phyloP scores from a whole-genome alignment of 306 rosid genomes.

The Delonix regia region DNA sequence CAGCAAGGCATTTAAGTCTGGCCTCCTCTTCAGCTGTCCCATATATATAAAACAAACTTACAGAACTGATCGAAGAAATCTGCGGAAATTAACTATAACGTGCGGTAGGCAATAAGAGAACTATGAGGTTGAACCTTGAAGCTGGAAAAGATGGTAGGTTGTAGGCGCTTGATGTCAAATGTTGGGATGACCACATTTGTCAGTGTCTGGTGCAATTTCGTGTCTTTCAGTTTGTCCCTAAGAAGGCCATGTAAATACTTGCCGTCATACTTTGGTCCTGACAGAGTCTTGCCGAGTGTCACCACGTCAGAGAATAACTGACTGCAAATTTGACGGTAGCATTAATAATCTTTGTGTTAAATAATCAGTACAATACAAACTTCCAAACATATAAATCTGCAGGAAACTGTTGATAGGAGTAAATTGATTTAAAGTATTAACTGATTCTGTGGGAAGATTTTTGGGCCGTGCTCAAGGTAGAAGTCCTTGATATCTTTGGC shows the following conservation, averaged over 20 bases:
- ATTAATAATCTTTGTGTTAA: not conserved
- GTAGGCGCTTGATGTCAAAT: conserved; percentile 58
- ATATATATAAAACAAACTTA: not conserved
- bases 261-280: conserved; percentile 62
- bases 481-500: conserved; percentile 69
- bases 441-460: conserved; percentile 62
- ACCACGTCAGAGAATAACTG: not conserved
- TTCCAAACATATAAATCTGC: not conserved
- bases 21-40: conserved; percentile 44
- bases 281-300: conserved; percentile 17
- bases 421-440: not conserved
- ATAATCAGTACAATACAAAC: not conserved
- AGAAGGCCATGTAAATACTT: conserved; percentile 47
- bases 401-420: too few species aligned
- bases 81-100: not conserved
- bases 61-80: not conserved
- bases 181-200: conserved; percentile 60
- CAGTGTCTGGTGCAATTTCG: conserved; percentile 40
- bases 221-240: conserved; percentile 37
- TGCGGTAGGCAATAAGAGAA: not conserved
- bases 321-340: not conserved
- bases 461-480: conserved; percentile 57
- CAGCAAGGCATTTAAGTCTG: conserved; percentile 37
- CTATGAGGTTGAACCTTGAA: conserved; percentile 44
- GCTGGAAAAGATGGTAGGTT: conserved; percentile 66